phyloP scores from a whole-genome alignment of 176 grass and related monocot genomes.

The Cocos nucifera region DNA sequence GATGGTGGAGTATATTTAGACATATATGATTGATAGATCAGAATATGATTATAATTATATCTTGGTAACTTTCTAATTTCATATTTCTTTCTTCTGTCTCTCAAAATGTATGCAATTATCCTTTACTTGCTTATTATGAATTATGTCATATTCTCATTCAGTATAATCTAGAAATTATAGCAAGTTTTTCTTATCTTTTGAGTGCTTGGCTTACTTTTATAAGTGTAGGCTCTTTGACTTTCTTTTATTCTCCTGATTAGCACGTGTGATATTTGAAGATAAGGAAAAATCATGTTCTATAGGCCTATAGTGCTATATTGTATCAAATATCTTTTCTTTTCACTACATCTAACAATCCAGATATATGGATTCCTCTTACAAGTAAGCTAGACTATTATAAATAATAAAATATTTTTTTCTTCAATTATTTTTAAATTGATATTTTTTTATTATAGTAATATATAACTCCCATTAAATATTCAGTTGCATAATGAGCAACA shows the following conservation, averaged over 20 bases:
- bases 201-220: neutral
- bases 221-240: constrained; percentile 71
- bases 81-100: too few relatives aligned
- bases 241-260: constrained; percentile 95
- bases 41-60: neutral
- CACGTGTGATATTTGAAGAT: constrained; percentile 93
- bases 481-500: neutral
- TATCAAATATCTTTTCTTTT: constrained; percentile 99
- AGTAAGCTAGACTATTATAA: constrained; percentile 40
- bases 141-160: too few relatives aligned
- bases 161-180: too few relatives aligned
- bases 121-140: too few relatives aligned
- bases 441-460: too few relatives aligned
- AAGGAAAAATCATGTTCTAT: constrained; percentile 63
- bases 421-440: constrained; percentile 19
- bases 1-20: too few relatives aligned
- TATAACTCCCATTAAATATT: neutral
- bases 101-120: too few relatives aligned
- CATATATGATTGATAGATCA: too few relatives aligned
- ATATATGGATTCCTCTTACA: constrained; percentile 97
- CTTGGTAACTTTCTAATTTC: constrained; percentile 56
- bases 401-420: constrained; percentile 11
- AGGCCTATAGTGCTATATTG: constrained; percentile 64
- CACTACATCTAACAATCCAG: constrained; percentile 97
- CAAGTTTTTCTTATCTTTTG: too few relatives aligned